Percentiles rank a stretch among this genome's conserved stretches.
Conservation (phyloP, 2,329 filamentous ascomycete genomes). For the Helotiales sp. region DNA sequence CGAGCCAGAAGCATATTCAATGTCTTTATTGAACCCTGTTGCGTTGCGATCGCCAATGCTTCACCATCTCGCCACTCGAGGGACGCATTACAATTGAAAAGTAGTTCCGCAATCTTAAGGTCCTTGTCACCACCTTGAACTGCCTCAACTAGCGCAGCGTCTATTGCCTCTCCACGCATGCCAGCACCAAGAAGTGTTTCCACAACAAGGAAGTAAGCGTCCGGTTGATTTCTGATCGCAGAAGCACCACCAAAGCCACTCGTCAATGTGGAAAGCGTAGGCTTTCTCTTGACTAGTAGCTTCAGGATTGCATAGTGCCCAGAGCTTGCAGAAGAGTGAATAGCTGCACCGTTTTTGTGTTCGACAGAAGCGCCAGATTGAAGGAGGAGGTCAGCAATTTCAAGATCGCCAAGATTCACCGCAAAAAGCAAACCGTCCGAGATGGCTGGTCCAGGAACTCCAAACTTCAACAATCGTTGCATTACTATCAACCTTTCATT, state of each 20-base stretch:
- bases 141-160: conserved; percentile 23
- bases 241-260: conserved; percentile 23
- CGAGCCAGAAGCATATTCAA: conserved; percentile 18
- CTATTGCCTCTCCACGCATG: conserved; percentile 22
- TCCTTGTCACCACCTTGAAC: conserved; percentile 24
- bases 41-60: conserved; percentile 22
- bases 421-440: conserved; percentile 26
- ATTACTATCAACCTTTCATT: conserved; percentile 12
- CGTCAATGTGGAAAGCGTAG: conserved; percentile 16
- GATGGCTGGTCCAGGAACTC: conserved; percentile 10
- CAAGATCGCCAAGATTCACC: conserved; percentile 12
- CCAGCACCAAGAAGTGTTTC: conserved; percentile 26
- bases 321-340: conserved; percentile 20
- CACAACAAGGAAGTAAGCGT: conserved; percentile 12
- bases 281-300: conserved; percentile 16
- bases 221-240: conserved; percentile 17
- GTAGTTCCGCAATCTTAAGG: conserved; percentile 15
- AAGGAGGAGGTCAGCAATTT: conserved; percentile 20
- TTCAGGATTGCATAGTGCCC: conserved; percentile 23
- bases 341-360: conserved; percentile 17
- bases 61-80: conserved; percentile 28
- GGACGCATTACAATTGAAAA: conserved; percentile 21
- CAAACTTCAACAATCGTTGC: conserved; percentile 12
- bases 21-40: conserved; percentile 17
- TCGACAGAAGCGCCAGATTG: conserved; percentile 24